Conservation (phyloP, 768 basidiomycete genomes). For the Xerocomellus intermedius region DNA sequence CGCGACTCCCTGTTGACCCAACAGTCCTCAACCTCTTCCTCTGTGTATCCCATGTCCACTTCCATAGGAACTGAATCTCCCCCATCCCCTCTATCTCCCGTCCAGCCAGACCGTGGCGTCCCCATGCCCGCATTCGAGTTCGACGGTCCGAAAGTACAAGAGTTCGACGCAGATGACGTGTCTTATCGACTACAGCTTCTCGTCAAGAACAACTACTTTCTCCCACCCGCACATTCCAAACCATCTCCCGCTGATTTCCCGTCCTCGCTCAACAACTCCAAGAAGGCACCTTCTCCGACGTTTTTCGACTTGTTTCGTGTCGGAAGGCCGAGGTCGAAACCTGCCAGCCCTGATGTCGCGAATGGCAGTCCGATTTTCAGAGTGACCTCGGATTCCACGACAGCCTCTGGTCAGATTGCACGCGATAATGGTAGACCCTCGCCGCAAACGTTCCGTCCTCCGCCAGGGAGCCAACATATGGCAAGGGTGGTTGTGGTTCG, state of each 20-base stretch:
- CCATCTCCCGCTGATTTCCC: slow-evolving; percentile 69
- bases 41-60: slow-evolving; percentile 73
- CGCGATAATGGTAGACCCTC: slow-evolving; percentile 39
- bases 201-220: slow-evolving; percentile 85
- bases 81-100: slow-evolving; percentile 58
- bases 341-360: slow-evolving; percentile 45
- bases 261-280: slow-evolving; percentile 28
- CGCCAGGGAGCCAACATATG: slow-evolving; percentile 37
- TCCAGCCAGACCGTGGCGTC: slow-evolving; percentile 40
- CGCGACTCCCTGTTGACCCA: slow-evolving; percentile 58
- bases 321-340: slow-evolving; percentile 66
- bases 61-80: slow-evolving; percentile 65
- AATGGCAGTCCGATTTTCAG: slow-evolving; percentile 51
- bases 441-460: slow-evolving; percentile 35
- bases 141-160: slow-evolving; percentile 48
- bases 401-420: slow-evolving; percentile 40
- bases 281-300: slow-evolving; percentile 46
- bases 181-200: slow-evolving; percentile 80
- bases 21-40: slow-evolving; percentile 68
- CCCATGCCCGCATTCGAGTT: slow-evolving; percentile 48
- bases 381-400: slow-evolving; percentile 65
- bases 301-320: slow-evolving; percentile 74
- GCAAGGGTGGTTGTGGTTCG: slow-evolving; percentile 80
- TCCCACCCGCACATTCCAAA: slow-evolving; percentile 85
- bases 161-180: slow-evolving; percentile 72